A percentile compares a stretch with the other conserved stretches of the same genome.
Conservation (phyloP, 2,329 filamentous ascomycete species). For the Chaetomium olivaceum region DNA sequence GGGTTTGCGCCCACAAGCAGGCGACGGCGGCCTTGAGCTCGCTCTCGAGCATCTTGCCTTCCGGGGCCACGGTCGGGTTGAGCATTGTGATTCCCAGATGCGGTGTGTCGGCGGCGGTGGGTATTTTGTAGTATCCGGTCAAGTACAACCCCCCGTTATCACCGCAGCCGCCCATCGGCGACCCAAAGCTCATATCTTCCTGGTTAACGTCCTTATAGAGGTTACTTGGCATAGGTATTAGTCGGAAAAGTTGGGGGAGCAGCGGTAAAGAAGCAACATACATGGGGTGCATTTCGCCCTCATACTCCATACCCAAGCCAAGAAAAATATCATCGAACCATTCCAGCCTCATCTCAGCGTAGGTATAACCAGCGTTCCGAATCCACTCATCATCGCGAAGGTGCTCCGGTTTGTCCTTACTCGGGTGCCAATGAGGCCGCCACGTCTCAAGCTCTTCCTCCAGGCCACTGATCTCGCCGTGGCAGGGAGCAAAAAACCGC, state of each 20-base stretch:
- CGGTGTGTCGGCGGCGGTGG: conserved; percentile 5
- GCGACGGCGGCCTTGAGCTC: not conserved
- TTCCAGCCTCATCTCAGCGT: not conserved
- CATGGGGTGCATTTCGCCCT: conserved; percentile 5
- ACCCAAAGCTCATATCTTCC: conserved; percentile 3
- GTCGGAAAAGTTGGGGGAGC: not conserved
- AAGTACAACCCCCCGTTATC: not conserved
- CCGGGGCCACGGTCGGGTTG: conserved; percentile 5
- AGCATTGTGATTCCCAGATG: not conserved
- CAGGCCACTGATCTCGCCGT: not conserved
- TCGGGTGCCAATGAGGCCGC: not conserved
- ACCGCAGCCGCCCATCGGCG: not conserved
- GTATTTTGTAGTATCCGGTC: not conserved
- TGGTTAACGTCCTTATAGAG: not conserved
- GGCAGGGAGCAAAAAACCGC: conserved; percentile 10
- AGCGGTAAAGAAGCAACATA: conserved; percentile 5
- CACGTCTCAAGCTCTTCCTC: conserved; percentile 6
- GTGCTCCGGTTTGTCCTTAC: not conserved
- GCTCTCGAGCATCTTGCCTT: conserved; percentile 5
- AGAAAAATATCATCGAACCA: not conserved
- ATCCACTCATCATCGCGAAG: conserved; percentile 10
- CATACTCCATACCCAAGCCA: not conserved
- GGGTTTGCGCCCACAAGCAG: not conserved
- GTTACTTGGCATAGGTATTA: conserved; percentile 7
- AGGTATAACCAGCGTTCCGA: not conserved